Conservation (phyloP, 495 filamentous ascomycete genomes). For the Chaetomium fimeti region DNA sequence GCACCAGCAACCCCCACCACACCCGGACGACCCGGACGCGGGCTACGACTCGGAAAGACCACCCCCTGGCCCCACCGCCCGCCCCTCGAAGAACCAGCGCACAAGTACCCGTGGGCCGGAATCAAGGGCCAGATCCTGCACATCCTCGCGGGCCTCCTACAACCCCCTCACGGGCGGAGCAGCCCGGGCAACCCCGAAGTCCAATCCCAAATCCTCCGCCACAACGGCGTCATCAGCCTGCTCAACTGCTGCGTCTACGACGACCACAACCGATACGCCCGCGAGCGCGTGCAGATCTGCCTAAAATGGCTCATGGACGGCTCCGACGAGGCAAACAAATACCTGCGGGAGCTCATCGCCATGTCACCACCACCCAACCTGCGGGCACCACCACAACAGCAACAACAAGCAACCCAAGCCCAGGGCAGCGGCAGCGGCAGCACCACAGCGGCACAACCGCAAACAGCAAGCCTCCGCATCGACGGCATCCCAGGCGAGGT, state of each 20-base stretch:
- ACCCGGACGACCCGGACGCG: conserved; percentile 33
- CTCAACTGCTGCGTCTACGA: conserved; percentile 84
- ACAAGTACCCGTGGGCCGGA: conserved; percentile 89
- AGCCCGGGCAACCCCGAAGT: conserved; percentile 71
- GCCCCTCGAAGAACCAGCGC: conserved; percentile 71
- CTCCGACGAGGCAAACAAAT: conserved; percentile 72
- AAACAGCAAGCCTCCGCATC: conserved; percentile 35
- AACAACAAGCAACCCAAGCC: background rate
- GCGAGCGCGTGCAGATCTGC: conserved; percentile 88
- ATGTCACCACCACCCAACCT: conserved; percentile 35
- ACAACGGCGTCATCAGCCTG: conserved; percentile 80
- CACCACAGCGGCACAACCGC: conserved; percentile 6
- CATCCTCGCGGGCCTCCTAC: conserved; percentile 77
- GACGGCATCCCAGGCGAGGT: conserved; percentile 49
- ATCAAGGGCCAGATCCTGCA: conserved; percentile 89
- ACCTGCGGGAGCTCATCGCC: conserved; percentile 62
- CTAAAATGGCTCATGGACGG: conserved; percentile 86
- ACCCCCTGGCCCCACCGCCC: conserved; percentile 54
- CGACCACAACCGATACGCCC: conserved; percentile 83
- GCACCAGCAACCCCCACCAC: conserved; percentile 9
- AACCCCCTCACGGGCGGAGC: conserved; percentile 49
- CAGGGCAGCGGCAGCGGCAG: background rate
- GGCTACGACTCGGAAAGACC: conserved; percentile 47
- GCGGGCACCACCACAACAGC: conserved; percentile 9
- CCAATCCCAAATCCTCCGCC: conserved; percentile 77